Evolutionary conservation across 208 protist species (phyloP).

Genomic region (Trichomonas tenax): DNA sequence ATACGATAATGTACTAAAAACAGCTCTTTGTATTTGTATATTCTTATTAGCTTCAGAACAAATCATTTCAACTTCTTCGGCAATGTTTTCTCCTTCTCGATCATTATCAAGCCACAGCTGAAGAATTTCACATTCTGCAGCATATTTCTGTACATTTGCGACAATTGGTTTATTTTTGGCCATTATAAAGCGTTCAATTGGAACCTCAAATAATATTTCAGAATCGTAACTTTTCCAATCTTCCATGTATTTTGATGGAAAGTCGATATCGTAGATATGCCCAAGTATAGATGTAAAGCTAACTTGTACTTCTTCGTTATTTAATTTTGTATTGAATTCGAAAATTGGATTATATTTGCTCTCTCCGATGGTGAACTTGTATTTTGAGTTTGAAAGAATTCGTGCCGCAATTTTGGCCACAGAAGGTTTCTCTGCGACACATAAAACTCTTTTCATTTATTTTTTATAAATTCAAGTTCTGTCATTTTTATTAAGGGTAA

Average conservation of each 20-base stretch:
- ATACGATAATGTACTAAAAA: constrained; percentile 60
- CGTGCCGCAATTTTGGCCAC: constrained; percentile 27
- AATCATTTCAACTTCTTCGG: constrained; percentile 56
- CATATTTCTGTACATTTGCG: constrained; percentile 48
- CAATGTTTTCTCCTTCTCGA: constrained; percentile 68
- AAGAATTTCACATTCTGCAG: constrained; percentile 37
- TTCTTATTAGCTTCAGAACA: constrained; percentile 35
- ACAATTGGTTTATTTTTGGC: constrained; percentile 55
- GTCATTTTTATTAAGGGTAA: too few relatives aligned
- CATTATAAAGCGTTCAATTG: constrained; percentile 35
- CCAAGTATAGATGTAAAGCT: constrained; percentile 81
- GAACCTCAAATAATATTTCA: constrained; percentile 61
- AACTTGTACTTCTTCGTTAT: constrained; percentile 46
- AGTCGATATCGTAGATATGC: constrained; percentile 78
- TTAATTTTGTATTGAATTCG: background rate
- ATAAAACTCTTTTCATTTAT: constrained; percentile 1
- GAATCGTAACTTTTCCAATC: constrained; percentile 67
- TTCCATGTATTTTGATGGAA: constrained; percentile 47
- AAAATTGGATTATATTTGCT: background rate
- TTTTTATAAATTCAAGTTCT: too few relatives aligned
- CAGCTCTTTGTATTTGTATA: constrained; percentile 45
- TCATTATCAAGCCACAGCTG: constrained; percentile 65
- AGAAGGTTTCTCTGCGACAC: constrained; percentile 38
- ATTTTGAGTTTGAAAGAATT: constrained; percentile 14
- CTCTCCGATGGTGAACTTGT: background rate